Evolutionary conservation across 768 basidiomycete species (phyloP).

Genomic region (Dentipellis sp.): DNA sequence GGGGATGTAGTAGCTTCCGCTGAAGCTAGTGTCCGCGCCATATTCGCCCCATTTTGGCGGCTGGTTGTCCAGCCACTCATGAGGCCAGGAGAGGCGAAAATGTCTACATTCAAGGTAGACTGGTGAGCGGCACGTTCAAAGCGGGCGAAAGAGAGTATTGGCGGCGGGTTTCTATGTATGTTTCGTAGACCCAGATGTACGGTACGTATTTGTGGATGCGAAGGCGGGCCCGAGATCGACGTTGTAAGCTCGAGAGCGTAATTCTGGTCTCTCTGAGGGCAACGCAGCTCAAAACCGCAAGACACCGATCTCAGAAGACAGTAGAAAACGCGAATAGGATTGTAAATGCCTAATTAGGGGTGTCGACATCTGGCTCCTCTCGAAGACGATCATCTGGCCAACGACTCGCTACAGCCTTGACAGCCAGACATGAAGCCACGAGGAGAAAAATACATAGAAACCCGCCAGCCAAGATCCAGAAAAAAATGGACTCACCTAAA

Average conservation of each 20-base stretch:
- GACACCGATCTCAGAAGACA: too few species aligned
- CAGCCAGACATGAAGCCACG: too few species aligned
- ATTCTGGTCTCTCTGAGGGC: too few species aligned
- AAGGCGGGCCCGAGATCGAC: too few species aligned
- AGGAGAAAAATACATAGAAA: background rate
- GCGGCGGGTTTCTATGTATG: background rate
- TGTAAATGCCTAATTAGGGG: too few species aligned
- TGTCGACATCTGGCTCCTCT: too few species aligned
- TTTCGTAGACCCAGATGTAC: background rate
- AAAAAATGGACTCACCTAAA: conserved; percentile 17
- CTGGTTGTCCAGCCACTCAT: conserved; percentile 27
- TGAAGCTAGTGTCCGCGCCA: conserved; percentile 12
- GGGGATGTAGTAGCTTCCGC: conserved; percentile 23
- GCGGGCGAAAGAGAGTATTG: background rate
- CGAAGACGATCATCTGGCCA: too few species aligned
- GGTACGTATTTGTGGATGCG: background rate
- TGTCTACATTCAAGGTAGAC: conserved; percentile 17
- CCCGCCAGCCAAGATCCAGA: background rate
- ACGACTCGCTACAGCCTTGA: too few species aligned
- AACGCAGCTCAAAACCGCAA: too few species aligned
- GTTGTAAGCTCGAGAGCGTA: too few species aligned
- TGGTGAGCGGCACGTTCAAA: background rate
- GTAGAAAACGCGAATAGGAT: too few species aligned
- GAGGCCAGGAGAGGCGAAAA: conserved; percentile 25
- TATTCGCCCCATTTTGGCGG: conserved; percentile 24